Percentiles rank a stretch among this genome's conserved stretches.
Conservation (phyloP, 495 filamentous ascomycete genomes). For the Penicillium parvum region DNA sequence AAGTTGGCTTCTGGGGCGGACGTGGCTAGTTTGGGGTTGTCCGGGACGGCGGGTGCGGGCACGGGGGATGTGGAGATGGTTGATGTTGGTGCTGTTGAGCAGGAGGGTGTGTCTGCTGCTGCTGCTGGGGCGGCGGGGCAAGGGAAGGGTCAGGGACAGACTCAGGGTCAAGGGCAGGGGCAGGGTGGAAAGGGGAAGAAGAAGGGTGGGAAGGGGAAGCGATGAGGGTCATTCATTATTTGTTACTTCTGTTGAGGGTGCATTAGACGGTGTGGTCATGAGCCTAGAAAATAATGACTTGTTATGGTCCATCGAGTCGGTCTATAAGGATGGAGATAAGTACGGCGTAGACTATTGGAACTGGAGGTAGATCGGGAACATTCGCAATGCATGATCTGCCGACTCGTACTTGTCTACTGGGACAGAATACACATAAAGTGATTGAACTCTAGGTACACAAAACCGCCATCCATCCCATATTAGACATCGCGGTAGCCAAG, state of each 20-base stretch:
- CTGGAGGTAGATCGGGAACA: no score
- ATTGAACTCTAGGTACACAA: slow-evolving; percentile 28
- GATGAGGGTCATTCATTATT: neutral
- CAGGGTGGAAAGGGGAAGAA: slow-evolving; percentile 32
- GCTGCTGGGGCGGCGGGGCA: slow-evolving; percentile 14
- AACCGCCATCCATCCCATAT: slow-evolving; percentile 25
- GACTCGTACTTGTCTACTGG: neutral
- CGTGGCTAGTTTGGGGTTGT: slow-evolving; percentile 57
- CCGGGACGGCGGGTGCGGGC: slow-evolving; percentile 25
- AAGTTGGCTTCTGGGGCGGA: slow-evolving; percentile 53
- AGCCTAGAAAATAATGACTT: slow-evolving; percentile 18
- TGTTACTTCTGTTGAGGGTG: neutral
- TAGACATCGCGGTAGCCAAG: slow-evolving; percentile 17
- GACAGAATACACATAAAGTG: slow-evolving; percentile 9
- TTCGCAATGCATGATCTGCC: no score
- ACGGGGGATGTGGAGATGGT: slow-evolving; percentile 36
- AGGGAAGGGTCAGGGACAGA: slow-evolving; percentile 23
- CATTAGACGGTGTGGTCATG: neutral
- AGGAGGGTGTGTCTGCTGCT: slow-evolving; percentile 6
- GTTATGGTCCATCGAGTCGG: slow-evolving; percentile 11
- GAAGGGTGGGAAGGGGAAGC: slow-evolving; percentile 22
- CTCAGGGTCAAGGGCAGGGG: slow-evolving; percentile 3
- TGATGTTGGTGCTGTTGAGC: slow-evolving; percentile 27
- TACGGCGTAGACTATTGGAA: no score
- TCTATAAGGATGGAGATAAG: no score